These are phyloP conservation scores for Pleurotus pulmonarius DNA, from an alignment of 768 basidiomycete species.

Conservation along the genomic window DNA sequence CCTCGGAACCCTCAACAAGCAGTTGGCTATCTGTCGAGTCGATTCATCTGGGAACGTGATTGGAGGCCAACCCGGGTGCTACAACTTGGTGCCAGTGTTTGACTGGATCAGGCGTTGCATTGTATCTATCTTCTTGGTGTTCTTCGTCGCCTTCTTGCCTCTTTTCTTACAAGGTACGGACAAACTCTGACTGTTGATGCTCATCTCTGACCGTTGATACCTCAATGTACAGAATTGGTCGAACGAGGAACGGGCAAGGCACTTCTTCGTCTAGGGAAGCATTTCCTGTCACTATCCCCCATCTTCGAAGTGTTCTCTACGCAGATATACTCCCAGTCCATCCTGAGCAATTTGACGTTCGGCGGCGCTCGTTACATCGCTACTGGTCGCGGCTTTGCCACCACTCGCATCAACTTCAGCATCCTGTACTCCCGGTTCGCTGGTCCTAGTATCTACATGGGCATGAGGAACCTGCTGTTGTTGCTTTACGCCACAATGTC, in stretches of 20 bases:
- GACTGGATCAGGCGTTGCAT: conserved; percentile 98
- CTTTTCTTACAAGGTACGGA: conserved; percentile 88
- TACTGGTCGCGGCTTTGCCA: conserved; percentile 98
- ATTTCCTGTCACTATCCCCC: conserved; percentile 95
- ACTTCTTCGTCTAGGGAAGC: conserved; percentile 89
- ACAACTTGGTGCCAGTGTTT: conserved; percentile 94
- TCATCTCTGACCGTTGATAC: neutral
- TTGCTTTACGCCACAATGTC: conserved; percentile 89
- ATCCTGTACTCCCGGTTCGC: conserved; percentile 99
- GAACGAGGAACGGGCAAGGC: conserved; percentile 97
- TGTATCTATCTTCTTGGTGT: conserved; percentile 97
- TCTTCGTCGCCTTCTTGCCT: conserved; percentile 96
- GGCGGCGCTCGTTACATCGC: conserved; percentile 99
- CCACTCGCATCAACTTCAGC: conserved; percentile 91
- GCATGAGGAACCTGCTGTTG: conserved; percentile 88
- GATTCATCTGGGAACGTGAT: conserved; percentile 79
- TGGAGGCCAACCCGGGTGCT: conserved; percentile 87
- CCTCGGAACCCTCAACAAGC: conserved; percentile 95
- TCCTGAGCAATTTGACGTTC: conserved; percentile 94
- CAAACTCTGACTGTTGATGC: neutral
- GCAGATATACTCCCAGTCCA: conserved; percentile 96
- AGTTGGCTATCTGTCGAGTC: conserved; percentile 82
- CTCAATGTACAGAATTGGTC: conserved; percentile 66
- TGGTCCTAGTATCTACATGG: conserved; percentile 99
- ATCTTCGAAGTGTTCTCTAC: conserved; percentile 99